phyloP scores from a whole-genome alignment of 176 grass and related monocot genomes.

The Coix lacrymajobi region DNA sequence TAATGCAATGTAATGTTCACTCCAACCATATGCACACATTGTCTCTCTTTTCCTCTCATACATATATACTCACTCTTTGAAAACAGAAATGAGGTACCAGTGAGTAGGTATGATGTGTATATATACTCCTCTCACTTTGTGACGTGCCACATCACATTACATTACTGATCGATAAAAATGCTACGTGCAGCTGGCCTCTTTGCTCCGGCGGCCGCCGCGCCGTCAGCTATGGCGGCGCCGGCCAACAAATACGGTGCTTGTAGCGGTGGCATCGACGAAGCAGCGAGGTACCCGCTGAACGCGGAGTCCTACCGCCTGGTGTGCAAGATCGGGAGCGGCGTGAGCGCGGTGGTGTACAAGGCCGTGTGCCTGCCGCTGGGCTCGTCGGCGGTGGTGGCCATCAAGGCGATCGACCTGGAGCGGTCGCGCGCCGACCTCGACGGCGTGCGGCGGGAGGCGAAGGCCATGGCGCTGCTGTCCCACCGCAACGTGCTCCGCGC shows the following conservation, averaged over 20 bases:
- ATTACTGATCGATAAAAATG: neutral
- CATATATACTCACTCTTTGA: too few species aligned
- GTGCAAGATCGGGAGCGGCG: conserved; percentile 70
- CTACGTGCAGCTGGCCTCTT: neutral
- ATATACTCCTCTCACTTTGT: neutral
- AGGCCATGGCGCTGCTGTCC: conserved; percentile 78
- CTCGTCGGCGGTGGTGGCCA: neutral
- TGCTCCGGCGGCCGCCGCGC: neutral
- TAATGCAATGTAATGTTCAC: too few species aligned
- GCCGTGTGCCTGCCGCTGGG: conserved; percentile 58
- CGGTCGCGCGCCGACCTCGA: conserved; percentile 72
- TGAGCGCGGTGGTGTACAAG: conserved; percentile 90
- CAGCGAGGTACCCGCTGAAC: conserved; percentile 48
- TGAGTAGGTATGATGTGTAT: neutral
- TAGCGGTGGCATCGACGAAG: neutral
- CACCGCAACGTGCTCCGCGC: conserved; percentile 82
- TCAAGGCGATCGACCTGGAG: conserved; percentile 61
- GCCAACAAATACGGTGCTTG: neutral
- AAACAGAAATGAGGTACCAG: neutral
- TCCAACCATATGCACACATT: too few species aligned
- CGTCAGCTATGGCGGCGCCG: conserved; percentile 37
- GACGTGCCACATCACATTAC: neutral
- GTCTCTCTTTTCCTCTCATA: too few species aligned
- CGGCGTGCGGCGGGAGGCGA: conserved; percentile 82
- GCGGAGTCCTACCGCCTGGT: conserved; percentile 55